These are phyloP conservation scores for Naganishia vishniacii DNA, from an alignment of 768 basidiomycete genomes.

Conservation along the genomic window DNA sequence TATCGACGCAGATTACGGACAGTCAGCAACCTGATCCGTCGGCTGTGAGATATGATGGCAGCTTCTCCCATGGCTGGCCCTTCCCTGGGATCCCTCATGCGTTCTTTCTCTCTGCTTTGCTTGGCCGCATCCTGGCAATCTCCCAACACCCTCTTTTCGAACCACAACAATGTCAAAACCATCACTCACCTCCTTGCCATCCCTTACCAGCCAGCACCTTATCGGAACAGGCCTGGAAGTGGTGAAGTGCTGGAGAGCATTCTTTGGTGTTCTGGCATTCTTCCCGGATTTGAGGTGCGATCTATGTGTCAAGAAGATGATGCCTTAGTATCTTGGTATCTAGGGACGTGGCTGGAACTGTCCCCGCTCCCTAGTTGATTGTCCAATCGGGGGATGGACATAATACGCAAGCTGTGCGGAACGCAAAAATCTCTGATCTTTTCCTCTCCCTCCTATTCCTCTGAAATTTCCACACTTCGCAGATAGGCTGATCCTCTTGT, in stretches of 20 bases:
- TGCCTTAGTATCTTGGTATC: neutral
- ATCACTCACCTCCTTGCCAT: conserved; percentile 84
- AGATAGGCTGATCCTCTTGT: too few species aligned
- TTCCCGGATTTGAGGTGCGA: conserved; percentile 65
- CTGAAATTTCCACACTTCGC: too few species aligned
- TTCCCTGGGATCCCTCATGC: too few species aligned
- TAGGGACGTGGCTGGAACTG: too few species aligned
- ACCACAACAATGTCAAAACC: neutral
- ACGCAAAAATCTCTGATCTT: too few species aligned
- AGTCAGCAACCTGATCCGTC: neutral
- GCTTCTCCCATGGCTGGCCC: too few species aligned
- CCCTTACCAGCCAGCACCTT: conserved; percentile 77
- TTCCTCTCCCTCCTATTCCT: too few species aligned
- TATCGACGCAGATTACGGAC: conserved; percentile 18
- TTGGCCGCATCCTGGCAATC: neutral
- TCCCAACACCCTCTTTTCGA: neutral
- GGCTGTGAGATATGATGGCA: too few species aligned
- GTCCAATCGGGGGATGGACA: too few species aligned
- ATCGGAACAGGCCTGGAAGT: conserved; percentile 86
- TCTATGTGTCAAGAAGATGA: conserved; percentile 51
- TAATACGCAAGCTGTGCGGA: too few species aligned
- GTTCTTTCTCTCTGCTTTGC: neutral
- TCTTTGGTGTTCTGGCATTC: conserved; percentile 65
- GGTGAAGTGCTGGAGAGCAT: conserved; percentile 66
- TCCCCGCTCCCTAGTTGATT: too few species aligned